Evolutionary conservation across 106 monocot genomes (phyloP), one percentile per base, ranked within the genome.

Genomic region (Amphibolis antarctica): DNA sequence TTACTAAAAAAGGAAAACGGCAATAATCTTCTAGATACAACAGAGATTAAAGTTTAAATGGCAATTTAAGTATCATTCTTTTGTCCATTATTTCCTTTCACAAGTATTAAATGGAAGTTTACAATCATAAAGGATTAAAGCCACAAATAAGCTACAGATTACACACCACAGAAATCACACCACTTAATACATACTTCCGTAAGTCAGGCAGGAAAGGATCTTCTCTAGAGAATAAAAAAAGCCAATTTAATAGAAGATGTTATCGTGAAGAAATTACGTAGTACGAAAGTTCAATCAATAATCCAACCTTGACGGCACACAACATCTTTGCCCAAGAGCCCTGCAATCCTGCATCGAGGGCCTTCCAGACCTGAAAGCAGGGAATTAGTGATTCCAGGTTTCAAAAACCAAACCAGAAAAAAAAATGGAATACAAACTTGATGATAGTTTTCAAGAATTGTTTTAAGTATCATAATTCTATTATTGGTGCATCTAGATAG

Each of bases 341-440:
- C 36, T 53, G n/a, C n/a, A n/a, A n/a, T n/a, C n/a, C n/a, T n/a
- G 66, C 54, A 87, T 67, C 23, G 84, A 80, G 54, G 90, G 65
- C 76, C 82, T 90, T 73, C 96, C 96, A 70, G 96, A 87, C 76
- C 96, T 98, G 71, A 60, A 47, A 58, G n/a, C n/a, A n/a, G n/a
- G n/a, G n/a, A n/a, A n/a, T n/a, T n/a, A n/a, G n/a, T n/a, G n/a
- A n/a, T n/a, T n/a, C n/a, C n/a, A 56, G 13, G 12, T 25, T 14
- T 27, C 14, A 3, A 1, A 56, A 13, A 14, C 24, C 56, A 56
- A 26, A 36, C 36, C 36, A 36, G 36, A 36, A 36, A 36, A 36
- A 2, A 36, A 36, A 36, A 36, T 4, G 36, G 7, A 2, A 2
- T 4, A 36, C n/a, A 2, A 36, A 2, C 36, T 36, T 4, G 2